Conservation (phyloP, 305 asterid genomes). For the Fraxinus ornus region DNA sequence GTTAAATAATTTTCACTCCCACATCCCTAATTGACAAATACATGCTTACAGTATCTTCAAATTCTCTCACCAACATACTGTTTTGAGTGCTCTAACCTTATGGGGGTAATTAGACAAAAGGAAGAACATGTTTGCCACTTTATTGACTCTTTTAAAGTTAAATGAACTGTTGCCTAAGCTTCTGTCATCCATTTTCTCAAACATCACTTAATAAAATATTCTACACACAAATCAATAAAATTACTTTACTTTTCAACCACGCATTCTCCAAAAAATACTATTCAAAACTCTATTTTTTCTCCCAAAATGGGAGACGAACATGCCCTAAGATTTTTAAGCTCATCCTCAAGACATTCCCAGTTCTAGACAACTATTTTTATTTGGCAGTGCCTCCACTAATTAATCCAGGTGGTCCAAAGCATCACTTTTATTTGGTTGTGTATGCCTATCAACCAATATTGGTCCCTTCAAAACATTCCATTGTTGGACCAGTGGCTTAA, state of each 20-base stretch:
- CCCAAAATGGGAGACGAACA: too few relatives aligned
- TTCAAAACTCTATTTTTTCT: too few relatives aligned
- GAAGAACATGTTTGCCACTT: background rate
- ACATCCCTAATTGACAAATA: background rate
- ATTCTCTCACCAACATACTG: background rate
- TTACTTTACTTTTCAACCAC: too few relatives aligned
- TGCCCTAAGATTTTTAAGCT: background rate
- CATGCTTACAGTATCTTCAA: background rate
- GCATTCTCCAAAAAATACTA: too few relatives aligned
- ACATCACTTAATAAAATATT: too few relatives aligned
- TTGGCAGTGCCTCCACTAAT: background rate
- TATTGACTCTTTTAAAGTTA: background rate
- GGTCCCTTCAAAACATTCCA: slow-evolving; percentile 3
- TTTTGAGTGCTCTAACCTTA: background rate
- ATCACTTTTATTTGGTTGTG: background rate
- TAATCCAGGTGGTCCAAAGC: background rate
- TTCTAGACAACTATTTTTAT: background rate
- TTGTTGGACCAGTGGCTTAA: background rate
- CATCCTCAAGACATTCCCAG: background rate
- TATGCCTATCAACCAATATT: background rate
- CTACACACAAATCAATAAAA: too few relatives aligned
- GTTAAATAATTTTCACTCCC: too few relatives aligned
- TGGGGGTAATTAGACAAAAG: background rate
- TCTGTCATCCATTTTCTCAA: too few relatives aligned
- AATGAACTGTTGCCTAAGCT: background rate